Conservation (phyloP, 345 rosid species). For the Excoecaria agallocha region DNA sequence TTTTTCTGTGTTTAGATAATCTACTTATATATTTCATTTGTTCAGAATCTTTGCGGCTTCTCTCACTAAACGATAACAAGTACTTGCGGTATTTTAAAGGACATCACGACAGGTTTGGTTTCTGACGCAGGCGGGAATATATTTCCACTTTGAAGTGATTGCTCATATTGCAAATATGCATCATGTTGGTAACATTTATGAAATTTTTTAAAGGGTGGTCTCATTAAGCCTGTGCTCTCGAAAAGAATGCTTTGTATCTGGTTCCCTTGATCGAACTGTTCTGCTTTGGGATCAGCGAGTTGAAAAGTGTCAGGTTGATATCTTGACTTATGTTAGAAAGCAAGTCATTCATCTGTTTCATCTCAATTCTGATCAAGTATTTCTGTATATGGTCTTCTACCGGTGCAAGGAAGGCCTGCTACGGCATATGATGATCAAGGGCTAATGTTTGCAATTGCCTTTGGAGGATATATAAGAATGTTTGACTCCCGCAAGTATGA, state of each 20-base stretch:
- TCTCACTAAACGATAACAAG: constrained; percentile 92
- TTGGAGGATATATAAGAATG: constrained; percentile 91
- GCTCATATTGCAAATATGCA: constrained; percentile 1
- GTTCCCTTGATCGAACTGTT: constrained; percentile 96
- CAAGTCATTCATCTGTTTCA: not conserved
- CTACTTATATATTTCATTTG: constrained; percentile 6
- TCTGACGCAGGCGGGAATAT: constrained; percentile 2
- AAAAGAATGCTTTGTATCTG: constrained; percentile 84
- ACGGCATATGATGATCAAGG: constrained; percentile 97
- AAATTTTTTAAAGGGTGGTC: constrained; percentile 59
- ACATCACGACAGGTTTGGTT: constrained; percentile 90
- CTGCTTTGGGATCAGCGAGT: constrained; percentile 96
- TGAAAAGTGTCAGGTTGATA: constrained; percentile 87
- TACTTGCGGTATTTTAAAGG: constrained; percentile 90
- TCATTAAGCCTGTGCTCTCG: constrained; percentile 87
- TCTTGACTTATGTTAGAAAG: not conserved
- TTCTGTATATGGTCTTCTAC: constrained; percentile 28
- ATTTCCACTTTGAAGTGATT: constrained; percentile 5
- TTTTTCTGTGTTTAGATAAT: constrained; percentile 2
- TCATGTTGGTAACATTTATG: constrained; percentile 3
- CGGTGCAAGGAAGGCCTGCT: constrained; percentile 82
- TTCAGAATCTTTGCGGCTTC: constrained; percentile 83
- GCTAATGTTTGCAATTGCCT: constrained; percentile 79
- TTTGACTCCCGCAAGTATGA: constrained; percentile 91
- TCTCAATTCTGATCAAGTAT: not conserved